phyloP scores from a whole-genome alignment of 495 filamentous ascomycete genomes.

The Aspergillus saccharolyticus region DNA sequence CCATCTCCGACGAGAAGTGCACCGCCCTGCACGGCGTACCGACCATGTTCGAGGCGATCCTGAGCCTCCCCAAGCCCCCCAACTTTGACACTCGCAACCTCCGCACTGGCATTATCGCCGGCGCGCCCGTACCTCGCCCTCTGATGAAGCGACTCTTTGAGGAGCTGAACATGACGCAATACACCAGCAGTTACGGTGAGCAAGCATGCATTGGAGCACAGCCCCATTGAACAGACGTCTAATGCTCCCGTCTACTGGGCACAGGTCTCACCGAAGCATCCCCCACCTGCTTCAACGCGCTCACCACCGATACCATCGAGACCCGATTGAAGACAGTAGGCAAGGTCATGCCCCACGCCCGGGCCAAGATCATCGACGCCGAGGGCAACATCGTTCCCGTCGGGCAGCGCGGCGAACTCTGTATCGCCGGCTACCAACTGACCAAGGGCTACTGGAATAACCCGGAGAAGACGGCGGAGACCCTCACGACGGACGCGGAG shows the following conservation, averaged over 20 bases:
- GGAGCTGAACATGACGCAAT: slow-evolving; percentile 61
- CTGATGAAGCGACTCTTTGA: slow-evolving; percentile 59
- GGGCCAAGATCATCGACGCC: slow-evolving; percentile 60
- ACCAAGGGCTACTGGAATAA: slow-evolving; percentile 68
- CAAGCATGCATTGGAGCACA: not conserved
- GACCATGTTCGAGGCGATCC: slow-evolving; percentile 65
- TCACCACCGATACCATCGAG: slow-evolving; percentile 57
- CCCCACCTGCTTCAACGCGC: slow-evolving; percentile 67
- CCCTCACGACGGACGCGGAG: slow-evolving; percentile 51
- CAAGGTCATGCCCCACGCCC: slow-evolving; percentile 60
- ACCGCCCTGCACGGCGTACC: slow-evolving; percentile 69
- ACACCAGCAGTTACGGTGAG: slow-evolving; percentile 60
- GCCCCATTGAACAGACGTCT: too few relatives aligned
- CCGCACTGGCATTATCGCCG: slow-evolving; percentile 65
- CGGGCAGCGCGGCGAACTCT: slow-evolving; percentile 58
- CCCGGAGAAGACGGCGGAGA: slow-evolving; percentile 61
- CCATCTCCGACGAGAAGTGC: slow-evolving; percentile 59
- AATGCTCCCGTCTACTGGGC: not conserved
- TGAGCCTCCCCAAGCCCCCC: slow-evolving; percentile 46
- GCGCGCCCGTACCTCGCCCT: slow-evolving; percentile 58
- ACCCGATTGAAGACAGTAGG: slow-evolving; percentile 59
- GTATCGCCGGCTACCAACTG: slow-evolving; percentile 64
- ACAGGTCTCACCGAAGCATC: slow-evolving; percentile 62
- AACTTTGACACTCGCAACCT: slow-evolving; percentile 45
- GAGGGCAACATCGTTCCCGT: slow-evolving; percentile 56